Base-by-base conservation (phyloP, 768 basidiomycete species). In the Boletus insuetus region DNA sequence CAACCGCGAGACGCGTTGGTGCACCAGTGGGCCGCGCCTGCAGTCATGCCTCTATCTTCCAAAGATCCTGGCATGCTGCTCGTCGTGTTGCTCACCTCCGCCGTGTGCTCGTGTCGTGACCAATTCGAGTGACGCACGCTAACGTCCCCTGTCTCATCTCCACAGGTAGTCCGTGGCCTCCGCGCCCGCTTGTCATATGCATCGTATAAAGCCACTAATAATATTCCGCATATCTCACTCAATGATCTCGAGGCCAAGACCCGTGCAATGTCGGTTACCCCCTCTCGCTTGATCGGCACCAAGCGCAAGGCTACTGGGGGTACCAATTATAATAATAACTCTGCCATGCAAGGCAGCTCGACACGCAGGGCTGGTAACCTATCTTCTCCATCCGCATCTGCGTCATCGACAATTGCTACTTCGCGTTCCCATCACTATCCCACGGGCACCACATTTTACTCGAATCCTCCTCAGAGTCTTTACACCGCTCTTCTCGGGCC, bases 111-210 rank as follows among this genome's bases (percentile, higher is more conserved):
- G 41, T 53, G 46, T 52, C 55, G 49, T 56, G 51, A 44, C 45
- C 40, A 35, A 29, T 51, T 42, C 54, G 46, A 39, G 39, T 56
- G 29, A 40, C 55, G 34, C 55, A 42, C 39, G 43, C 72, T 71
- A 22, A 72, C 61, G 11, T 59, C 60, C 70, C 64, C 60, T 74
- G 64, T 66, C 58, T 67, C 63, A 65, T 66, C 38, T 57, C 53
- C 57, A 55, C 75, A 93, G 91, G 83, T 93, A 32, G 89, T 89
- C 65, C 87, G 88, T 68, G 85, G 82, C 51, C 79, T 94, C 53
- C 84, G 91, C 58, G 80, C 90, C 63, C 86, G 90, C 61, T 81
- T 94, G 49, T 82, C 88, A 0, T 90, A 91, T 72, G 91, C 91
- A 22, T 86, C 87, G 2, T 91, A 87, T 79, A 93, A 93, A 73